phyloP scores from a whole-genome alignment of 352 stramenopile species.

The Globisporangium canariense region DNA sequence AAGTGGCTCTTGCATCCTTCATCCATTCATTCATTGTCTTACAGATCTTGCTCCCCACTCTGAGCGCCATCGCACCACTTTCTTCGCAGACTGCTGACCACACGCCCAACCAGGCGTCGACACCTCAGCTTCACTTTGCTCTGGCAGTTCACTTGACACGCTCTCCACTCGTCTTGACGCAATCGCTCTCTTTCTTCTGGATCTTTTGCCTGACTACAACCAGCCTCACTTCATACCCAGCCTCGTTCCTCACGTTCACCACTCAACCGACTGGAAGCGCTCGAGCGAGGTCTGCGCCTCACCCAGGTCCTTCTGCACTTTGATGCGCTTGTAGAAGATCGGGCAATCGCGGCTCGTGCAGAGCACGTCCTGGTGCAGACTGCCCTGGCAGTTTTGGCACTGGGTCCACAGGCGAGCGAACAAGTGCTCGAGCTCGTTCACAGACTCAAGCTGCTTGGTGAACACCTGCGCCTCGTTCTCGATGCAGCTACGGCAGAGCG shows the following conservation, averaged over 20 bases:
- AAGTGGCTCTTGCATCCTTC: no score
- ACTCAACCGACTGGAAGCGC: slow-evolving; percentile 90
- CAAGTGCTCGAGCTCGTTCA: slow-evolving; percentile 93
- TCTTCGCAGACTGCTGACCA: no score
- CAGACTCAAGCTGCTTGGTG: slow-evolving; percentile 90
- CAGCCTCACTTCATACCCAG: background rate
- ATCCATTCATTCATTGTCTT: no score
- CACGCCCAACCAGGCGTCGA: no score
- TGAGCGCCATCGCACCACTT: no score
- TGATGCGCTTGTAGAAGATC: slow-evolving; percentile 99
- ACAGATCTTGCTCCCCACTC: no score
- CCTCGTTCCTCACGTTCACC: slow-evolving; percentile 31
- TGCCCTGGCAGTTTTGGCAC: slow-evolving; percentile 98
- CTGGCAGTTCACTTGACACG: background rate
- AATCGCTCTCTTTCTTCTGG: background rate
- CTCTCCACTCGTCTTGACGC: background rate
- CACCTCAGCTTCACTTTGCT: no score
- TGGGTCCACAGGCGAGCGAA: slow-evolving; percentile 97
- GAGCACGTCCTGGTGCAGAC: slow-evolving; percentile 93
- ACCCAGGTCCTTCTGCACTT: slow-evolving; percentile 98
- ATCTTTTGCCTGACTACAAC: background rate
- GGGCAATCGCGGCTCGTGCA: slow-evolving; percentile 98
- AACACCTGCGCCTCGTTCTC: slow-evolving; percentile 94
- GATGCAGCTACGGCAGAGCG: slow-evolving; percentile 94
- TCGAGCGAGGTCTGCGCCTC: slow-evolving; percentile 93